A percentile compares a stretch with the other conserved stretches of the same genome.
These are phyloP conservation scores for Rhizophora apiculata DNA, from an alignment of 345 rosid genomes.

Conservation along the genomic window DNA sequence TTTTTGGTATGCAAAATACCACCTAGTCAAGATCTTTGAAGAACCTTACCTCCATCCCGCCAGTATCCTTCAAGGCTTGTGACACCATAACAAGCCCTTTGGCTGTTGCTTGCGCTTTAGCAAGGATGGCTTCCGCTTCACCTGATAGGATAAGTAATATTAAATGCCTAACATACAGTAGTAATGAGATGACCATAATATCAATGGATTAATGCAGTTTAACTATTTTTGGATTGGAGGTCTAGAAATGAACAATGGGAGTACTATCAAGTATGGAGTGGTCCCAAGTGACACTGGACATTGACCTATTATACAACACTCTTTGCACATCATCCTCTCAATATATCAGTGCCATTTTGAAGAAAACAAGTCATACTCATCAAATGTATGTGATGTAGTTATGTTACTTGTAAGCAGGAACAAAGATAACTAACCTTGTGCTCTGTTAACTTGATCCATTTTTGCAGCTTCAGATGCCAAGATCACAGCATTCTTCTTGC, in stretches of 20 bases:
- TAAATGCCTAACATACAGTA: background rate
- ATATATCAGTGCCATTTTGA: background rate
- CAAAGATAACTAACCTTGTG: conserved; percentile 45
- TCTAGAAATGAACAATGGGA: background rate
- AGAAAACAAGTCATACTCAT: background rate
- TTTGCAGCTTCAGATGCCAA: conserved; percentile 64
- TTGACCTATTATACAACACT: too few species aligned
- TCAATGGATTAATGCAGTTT: background rate
- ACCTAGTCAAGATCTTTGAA: background rate
- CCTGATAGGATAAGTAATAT: conserved; percentile 40
- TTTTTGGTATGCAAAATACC: too few species aligned
- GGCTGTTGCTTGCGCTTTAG: conserved; percentile 82
- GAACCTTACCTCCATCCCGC: conserved; percentile 77
- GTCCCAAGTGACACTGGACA: background rate
- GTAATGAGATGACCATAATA: background rate
- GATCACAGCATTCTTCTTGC: conserved; percentile 65
- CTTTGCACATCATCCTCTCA: background rate
- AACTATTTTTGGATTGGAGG: background rate
- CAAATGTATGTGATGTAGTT: background rate
- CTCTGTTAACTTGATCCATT: conserved; percentile 68
- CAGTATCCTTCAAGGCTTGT: conserved; percentile 61
- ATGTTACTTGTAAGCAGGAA: background rate
- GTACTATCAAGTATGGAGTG: background rate
- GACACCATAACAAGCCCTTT: conserved; percentile 68
- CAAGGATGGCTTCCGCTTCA: conserved; percentile 91